These are phyloP conservation scores for Candida suzukii DNA, from an alignment of 805 yeast species.

Conservation along the genomic window DNA sequence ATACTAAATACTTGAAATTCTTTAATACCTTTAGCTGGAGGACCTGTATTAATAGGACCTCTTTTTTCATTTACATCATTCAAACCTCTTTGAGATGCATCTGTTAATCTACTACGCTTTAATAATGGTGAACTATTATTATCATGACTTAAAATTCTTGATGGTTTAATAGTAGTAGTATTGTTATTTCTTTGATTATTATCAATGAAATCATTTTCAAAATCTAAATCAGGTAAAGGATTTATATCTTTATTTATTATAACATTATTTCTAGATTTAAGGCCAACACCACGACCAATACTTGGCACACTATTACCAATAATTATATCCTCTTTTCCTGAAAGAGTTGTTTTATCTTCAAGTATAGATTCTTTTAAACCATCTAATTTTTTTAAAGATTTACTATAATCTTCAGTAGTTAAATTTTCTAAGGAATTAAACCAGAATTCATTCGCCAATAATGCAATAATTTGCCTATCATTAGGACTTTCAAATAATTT, in stretches of 20 bases:
- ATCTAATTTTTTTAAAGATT: conserved; percentile 14
- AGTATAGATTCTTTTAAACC: background rate
- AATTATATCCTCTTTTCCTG: background rate
- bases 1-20: conserved; percentile 9
- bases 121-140: no score
- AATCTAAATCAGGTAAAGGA: no score
- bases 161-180: no score
- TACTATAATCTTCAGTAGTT: background rate
- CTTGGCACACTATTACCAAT: background rate
- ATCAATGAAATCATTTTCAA: no score
- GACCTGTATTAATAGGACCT: background rate
- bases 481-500: conserved; percentile 46
- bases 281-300: no score
- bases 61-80: background rate
- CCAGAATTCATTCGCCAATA: conserved; percentile 42
- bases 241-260: no score
- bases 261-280: no score
- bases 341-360: background rate
- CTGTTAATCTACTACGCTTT: no score
- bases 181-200: no score
- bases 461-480: conserved; percentile 41
- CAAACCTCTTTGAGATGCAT: no score
- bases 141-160: no score
- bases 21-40: background rate
- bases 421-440: conserved; percentile 25